phyloP scores from a whole-genome alignment of 148 eudicot species.

The Pharnaceum exiguum region DNA sequence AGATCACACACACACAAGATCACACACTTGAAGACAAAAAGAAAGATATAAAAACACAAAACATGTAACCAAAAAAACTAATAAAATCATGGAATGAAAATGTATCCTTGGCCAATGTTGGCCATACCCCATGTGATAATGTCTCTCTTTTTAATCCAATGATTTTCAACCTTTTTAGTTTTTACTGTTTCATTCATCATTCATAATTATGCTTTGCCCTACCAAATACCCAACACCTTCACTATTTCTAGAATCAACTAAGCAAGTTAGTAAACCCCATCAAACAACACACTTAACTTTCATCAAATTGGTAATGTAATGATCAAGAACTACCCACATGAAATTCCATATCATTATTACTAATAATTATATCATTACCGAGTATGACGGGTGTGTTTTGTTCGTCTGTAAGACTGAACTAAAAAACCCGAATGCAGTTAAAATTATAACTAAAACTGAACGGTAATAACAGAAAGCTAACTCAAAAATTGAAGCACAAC shows the following conservation, averaged over 20 bases:
- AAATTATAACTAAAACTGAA: too few relatives aligned
- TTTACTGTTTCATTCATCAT: too few relatives aligned
- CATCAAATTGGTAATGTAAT: slow-evolving; percentile 14
- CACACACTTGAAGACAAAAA: slow-evolving; percentile 40
- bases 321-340: slow-evolving; percentile 14
- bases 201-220: too few relatives aligned
- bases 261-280: slow-evolving; percentile 6
- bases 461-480: too few relatives aligned
- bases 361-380: not conserved
- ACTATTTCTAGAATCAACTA: slow-evolving; percentile 22
- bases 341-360: not conserved
- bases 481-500: too few relatives aligned
- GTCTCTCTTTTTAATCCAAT: slow-evolving; percentile 22
- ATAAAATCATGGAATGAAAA: slow-evolving; percentile 9
- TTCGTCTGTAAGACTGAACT: not conserved
- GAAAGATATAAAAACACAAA: slow-evolving; percentile 9
- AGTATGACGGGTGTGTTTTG: not conserved
- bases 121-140: slow-evolving; percentile 34
- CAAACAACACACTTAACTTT: slow-evolving; percentile 18
- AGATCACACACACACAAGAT: slow-evolving; percentile 18
- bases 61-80: not conserved
- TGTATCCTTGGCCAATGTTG: not conserved
- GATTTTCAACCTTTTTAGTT: slow-evolving; percentile 26
- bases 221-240: not conserved
- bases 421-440: too few relatives aligned